Percentiles rank a stretch among this genome's conserved stretches.
phyloP scores from a whole-genome alignment of 2,329 filamentous ascomycete species.

The Pseudogymnoascus sp. region DNA sequence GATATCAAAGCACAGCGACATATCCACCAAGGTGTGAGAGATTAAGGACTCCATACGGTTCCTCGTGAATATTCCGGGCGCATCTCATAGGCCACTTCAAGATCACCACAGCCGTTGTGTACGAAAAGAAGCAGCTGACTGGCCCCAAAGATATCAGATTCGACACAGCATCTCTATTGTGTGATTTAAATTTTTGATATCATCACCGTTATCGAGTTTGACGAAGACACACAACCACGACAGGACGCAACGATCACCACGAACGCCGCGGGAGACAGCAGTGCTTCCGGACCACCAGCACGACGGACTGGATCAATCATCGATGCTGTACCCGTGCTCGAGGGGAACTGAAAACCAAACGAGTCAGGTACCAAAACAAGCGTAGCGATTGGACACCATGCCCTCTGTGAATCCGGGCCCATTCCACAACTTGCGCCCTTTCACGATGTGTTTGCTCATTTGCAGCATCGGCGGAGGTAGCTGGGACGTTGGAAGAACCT shows the following conservation, averaged over 20 bases:
- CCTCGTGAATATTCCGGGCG: neutral
- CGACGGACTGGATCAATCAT: neutral
- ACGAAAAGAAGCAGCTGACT: neutral
- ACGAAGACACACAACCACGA: constrained; percentile 1
- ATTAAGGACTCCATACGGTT: neutral
- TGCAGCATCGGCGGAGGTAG: neutral
- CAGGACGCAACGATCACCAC: neutral
- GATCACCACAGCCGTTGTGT: neutral
- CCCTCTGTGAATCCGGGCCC: neutral
- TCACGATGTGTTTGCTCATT: neutral
- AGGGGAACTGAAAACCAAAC: neutral
- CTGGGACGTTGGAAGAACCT: neutral
- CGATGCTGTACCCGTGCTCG: neutral
- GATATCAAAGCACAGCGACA: neutral
- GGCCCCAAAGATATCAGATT: neutral
- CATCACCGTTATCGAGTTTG: neutral
- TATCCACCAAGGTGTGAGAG: neutral
- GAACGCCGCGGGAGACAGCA: neutral
- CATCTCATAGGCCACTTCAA: neutral
- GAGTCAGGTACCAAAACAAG: neutral
- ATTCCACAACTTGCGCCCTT: neutral
- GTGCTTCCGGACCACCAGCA: neutral
- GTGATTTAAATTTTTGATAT: neutral
- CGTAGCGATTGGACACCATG: neutral
- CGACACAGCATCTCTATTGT: neutral